Base-by-base conservation (phyloP, 768 basidiomycete genomes). In the Boletales sp. region DNA sequence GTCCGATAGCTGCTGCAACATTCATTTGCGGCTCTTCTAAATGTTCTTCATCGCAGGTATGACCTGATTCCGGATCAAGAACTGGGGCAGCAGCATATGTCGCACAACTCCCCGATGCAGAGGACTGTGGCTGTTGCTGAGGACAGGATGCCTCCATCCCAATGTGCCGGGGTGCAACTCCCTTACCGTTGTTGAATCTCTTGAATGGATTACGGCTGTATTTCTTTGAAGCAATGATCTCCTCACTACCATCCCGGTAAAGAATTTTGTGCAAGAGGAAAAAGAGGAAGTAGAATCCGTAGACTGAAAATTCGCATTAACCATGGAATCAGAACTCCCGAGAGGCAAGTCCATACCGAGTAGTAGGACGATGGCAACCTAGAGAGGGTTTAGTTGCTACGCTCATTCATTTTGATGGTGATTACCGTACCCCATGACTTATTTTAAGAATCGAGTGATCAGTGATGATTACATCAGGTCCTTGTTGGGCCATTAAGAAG, bases 301-400 rank as follows among this genome's bases (percentile, higher is more conserved):
- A 93, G 51, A 90, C 87, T 90, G 42, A 8, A 25, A 50, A 49
- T 19, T 34, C 50, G 3, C n/a, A 41, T 54, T 47, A 45, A 37
- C 13, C 47, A 15, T 34, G 19, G 8, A 36, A 28, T 21, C 25
- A 44, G 33, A 25, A 21, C 11, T 28, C 34, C 36, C 31, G 39
- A 28, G 7, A 28, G 3, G 25, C 8, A n/a, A 17, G 11, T 54
- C 65, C 82, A 36, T 63, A 90, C 88, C 84, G 62, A 86, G 73
- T n/a, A 93, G 73, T 8, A 93, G 74, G 46, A 93, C 76, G 41
- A 94, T 73, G 5, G 90, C 81, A 5, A 88, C 84, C 86, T 87
- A 52, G 1, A 19, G 40, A 17, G 10, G 25, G 25, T 28, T 28
- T 28, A 4, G 25, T 28, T 28, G 5, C 25, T 7, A 28, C 6